Evolutionary conservation across 2,329 filamentous ascomycete genomes (phyloP).

Genomic region (Aureobasidium sp.): DNA sequence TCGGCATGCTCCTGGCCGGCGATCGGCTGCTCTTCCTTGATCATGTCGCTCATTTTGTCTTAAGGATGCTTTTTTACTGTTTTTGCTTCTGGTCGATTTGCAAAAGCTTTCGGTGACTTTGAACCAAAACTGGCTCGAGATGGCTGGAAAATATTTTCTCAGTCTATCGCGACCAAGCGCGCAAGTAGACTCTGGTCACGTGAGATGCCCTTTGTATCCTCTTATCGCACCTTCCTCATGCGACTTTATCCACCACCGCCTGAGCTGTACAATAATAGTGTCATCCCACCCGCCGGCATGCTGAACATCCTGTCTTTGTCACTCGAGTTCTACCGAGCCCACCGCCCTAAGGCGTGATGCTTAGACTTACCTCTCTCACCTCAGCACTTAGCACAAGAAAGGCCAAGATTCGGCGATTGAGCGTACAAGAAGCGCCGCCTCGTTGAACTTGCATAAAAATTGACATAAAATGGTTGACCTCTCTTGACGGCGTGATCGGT

Average conservation of each 20-base stretch:
- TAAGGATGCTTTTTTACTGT: background rate
- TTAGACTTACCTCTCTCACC: background rate
- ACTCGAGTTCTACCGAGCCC: background rate
- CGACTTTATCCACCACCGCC: background rate
- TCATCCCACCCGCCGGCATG: background rate
- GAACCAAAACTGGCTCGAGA: background rate
- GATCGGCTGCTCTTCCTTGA: background rate
- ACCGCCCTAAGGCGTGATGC: background rate
- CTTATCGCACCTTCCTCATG: background rate
- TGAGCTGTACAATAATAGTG: background rate
- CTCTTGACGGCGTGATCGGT: slow-evolving; percentile 6
- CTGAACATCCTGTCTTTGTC: background rate
- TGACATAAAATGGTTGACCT: background rate
- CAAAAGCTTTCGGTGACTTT: background rate
- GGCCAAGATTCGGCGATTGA: background rate
- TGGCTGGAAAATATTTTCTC: slow-evolving; percentile 14
- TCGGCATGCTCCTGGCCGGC: slow-evolving; percentile 8
- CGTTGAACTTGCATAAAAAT: background rate
- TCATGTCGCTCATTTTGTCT: slow-evolving; percentile 8
- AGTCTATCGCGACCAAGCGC: background rate
- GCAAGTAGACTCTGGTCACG: background rate
- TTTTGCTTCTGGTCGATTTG: background rate
- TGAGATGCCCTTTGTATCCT: background rate
- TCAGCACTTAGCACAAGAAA: background rate
- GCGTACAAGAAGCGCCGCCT: background rate